Percentiles rank a stretch among this genome's conserved stretches.
Conservation (phyloP, 257 asterid genomes). For the Solanum habrochaites region DNA sequence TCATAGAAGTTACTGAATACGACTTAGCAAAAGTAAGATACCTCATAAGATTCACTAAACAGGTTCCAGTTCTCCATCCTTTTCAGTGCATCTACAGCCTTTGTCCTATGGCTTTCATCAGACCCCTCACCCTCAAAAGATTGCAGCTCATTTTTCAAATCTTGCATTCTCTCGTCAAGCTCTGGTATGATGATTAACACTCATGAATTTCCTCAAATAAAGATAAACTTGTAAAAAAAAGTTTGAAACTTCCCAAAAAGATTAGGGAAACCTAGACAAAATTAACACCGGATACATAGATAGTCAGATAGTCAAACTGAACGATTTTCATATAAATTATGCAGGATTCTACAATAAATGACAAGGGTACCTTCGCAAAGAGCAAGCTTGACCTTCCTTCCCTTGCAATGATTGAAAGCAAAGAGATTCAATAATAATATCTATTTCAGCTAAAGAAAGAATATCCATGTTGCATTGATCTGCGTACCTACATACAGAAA, state of each 20-base stretch:
- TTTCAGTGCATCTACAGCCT: conserved; percentile 84
- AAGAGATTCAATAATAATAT: conserved; percentile 96
- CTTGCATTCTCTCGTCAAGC: conserved; percentile 98
- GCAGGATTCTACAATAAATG: neutral
- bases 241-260: neutral
- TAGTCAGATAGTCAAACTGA: neutral
- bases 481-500: conserved; percentile 15
- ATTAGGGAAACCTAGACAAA: neutral
- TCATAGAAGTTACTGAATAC: neutral
- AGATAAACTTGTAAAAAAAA: neutral
- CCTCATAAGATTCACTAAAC: conserved; percentile 79
- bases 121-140: conserved; percentile 68
- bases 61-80: conserved; percentile 98
- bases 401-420: conserved; percentile 90
- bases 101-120: conserved; percentile 67
- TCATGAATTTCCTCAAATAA: neutral
- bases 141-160: conserved; percentile 80
- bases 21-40: conserved; percentile 9
- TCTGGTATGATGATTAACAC: conserved; percentile 36
- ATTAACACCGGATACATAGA: neutral
- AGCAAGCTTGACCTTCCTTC: conserved; percentile 93
- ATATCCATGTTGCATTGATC: too few relatives aligned
- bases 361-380: conserved; percentile 75
- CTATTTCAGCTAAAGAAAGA: conserved; percentile 97
- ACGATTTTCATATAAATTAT: neutral